phyloP scores from a whole-genome alignment of 768 basidiomycete species.

The Lactarius deliciosus region DNA sequence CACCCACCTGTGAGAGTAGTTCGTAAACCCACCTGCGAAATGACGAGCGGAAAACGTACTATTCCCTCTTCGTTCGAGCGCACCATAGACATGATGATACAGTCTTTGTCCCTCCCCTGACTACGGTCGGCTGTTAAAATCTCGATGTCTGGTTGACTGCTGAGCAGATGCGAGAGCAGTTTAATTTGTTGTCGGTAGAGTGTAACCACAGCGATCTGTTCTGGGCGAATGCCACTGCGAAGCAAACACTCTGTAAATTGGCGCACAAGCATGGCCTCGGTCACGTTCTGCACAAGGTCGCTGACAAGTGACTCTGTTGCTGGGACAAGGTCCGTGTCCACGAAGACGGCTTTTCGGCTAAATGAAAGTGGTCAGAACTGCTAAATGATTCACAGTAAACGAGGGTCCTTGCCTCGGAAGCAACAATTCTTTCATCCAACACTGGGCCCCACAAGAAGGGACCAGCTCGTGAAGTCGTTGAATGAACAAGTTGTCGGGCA shows the following conservation, averaged over 20 bases:
- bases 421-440: constrained; percentile 72
- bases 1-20: constrained; percentile 63
- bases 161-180: constrained; percentile 67
- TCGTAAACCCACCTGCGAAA: not conserved
- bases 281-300: constrained; percentile 85
- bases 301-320: constrained; percentile 81
- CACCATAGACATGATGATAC: constrained; percentile 90
- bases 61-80: constrained; percentile 76
- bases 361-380: not conserved
- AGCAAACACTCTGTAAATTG: constrained; percentile 71
- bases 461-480: constrained; percentile 43
- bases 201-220: constrained; percentile 85
- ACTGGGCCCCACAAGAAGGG: constrained; percentile 41
- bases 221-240: constrained; percentile 58
- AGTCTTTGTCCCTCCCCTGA: constrained; percentile 95
- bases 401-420: constrained; percentile 54
- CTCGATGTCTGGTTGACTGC: constrained; percentile 60
- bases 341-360: constrained; percentile 86
- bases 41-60: constrained; percentile 48
- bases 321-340: constrained; percentile 86
- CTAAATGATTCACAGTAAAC: not conserved
- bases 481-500: constrained; percentile 52
- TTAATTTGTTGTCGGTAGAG: constrained; percentile 97
- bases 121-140: constrained; percentile 90
- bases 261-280: constrained; percentile 67